Percentiles rank a stretch among this genome's conserved stretches.
These are phyloP conservation scores for Quercus robur DNA, from an alignment of 306 rosid genomes.

Conservation along the genomic window DNA sequence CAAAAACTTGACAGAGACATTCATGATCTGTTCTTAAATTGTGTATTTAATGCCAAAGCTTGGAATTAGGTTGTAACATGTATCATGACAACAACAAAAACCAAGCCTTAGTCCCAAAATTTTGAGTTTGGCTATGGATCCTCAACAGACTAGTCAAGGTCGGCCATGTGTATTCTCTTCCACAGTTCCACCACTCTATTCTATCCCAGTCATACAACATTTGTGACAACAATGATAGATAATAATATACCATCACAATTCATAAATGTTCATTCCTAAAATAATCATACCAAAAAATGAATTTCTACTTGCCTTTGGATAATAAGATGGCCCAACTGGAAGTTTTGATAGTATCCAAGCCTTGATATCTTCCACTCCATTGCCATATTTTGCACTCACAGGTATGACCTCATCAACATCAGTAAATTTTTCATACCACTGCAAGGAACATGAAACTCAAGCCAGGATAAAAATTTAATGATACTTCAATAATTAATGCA, in stretches of 20 bases:
- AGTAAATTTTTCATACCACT: constrained; percentile 94
- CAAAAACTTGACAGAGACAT: background rate
- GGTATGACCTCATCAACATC: constrained; percentile 92
- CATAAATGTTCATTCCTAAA: background rate
- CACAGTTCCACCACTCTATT: too few relatives aligned
- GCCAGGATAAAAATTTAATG: constrained; percentile 11
- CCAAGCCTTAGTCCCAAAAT: too few relatives aligned
- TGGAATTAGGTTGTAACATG: background rate
- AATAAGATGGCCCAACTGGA: constrained; percentile 87
- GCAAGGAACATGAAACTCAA: constrained; percentile 29
- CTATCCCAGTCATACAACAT: too few relatives aligned
- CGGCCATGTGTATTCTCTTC: too few relatives aligned
- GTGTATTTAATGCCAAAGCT: background rate
- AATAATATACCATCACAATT: background rate
- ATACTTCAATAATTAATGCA: constrained; percentile 14
- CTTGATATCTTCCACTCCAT: constrained; percentile 89
- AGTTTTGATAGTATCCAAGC: constrained; percentile 93
- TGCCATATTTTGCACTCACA: constrained; percentile 94
- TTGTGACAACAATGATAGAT: background rate
- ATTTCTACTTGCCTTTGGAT: constrained; percentile 69
- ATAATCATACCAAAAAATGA: background rate
- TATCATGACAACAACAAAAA: background rate
- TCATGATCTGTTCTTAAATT: background rate
- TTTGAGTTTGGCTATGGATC: too few relatives aligned
- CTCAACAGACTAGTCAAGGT: too few relatives aligned